These are phyloP conservation scores for Fagopyrum tataricum DNA, from an alignment of 148 eudicot genomes.

Conservation along the genomic window DNA sequence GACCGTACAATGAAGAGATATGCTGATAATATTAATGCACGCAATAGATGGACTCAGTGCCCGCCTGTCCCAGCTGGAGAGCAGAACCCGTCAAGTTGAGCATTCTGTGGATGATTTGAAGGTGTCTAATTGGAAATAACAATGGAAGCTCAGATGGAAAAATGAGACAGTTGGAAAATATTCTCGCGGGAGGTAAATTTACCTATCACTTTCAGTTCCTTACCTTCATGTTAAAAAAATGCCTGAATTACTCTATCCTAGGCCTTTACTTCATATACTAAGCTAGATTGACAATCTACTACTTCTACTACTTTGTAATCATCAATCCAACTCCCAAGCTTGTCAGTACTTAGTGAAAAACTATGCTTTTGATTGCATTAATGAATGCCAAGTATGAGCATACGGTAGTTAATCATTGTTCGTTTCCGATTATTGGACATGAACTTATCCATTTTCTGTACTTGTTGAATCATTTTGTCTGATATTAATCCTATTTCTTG, in stretches of 20 bases:
- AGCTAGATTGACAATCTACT: not conserved
- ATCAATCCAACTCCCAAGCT: not conserved
- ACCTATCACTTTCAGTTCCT: not conserved
- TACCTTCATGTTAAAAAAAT: not conserved
- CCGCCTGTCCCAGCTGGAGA: conserved; percentile 74
- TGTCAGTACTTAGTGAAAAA: not conserved
- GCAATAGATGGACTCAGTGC: conserved; percentile 73
- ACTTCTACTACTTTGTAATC: not conserved
- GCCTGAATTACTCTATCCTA: not conserved
- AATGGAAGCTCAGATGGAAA: conserved; percentile 76
- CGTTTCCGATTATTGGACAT: not conserved
- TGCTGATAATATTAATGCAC: conserved; percentile 64
- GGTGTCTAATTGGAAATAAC: conserved; percentile 50
- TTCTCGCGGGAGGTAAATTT: conserved; percentile 69
- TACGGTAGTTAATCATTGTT: not conserved
- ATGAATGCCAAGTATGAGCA: not conserved
- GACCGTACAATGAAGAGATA: conserved; percentile 70
- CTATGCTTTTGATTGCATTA: not conserved
- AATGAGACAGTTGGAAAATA: conserved; percentile 51
- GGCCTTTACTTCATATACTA: not conserved
- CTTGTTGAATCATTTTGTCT: not conserved
- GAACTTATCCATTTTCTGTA: not conserved
- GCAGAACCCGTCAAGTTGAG: conserved; percentile 63
- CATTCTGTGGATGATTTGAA: conserved; percentile 81
- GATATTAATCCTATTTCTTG: not conserved